phyloP scores from a whole-genome alignment of 2,329 filamentous ascomycete species.

The Fusarium stilboides region DNA sequence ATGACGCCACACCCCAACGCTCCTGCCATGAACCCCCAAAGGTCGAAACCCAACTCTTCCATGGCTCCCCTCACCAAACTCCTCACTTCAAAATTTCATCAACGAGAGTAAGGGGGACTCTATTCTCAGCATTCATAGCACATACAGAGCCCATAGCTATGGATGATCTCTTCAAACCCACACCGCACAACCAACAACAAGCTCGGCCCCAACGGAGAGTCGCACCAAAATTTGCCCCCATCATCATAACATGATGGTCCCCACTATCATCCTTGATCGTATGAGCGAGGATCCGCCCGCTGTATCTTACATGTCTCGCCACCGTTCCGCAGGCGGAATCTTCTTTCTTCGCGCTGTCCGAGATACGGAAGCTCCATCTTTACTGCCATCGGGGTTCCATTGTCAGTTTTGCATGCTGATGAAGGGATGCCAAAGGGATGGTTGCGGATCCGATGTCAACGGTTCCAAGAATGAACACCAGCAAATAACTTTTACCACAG shows the following conservation, averaged over 20 bases:
- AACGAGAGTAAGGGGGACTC: background rate
- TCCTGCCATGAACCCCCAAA: background rate
- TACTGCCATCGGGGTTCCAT: background rate
- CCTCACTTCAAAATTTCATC: background rate
- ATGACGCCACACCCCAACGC: slow-evolving; percentile 24
- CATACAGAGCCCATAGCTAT: too few relatives aligned
- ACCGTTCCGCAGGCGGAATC: slow-evolving; percentile 34
- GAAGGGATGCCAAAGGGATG: background rate
- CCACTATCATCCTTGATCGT: slow-evolving; percentile 38
- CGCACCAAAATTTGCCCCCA: slow-evolving; percentile 21
- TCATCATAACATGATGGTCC: slow-evolving; percentile 30
- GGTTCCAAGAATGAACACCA: background rate
- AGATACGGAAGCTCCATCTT: background rate
- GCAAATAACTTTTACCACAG: too few relatives aligned
- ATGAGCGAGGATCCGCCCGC: slow-evolving; percentile 29
- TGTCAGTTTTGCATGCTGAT: background rate
- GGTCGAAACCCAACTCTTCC: background rate
- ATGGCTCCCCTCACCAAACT: background rate
- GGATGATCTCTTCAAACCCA: too few relatives aligned
- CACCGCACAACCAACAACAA: background rate
- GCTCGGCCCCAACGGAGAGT: background rate
- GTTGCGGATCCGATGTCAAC: slow-evolving; percentile 24
- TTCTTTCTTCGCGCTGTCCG: slow-evolving; percentile 12
- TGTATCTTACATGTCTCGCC: slow-evolving; percentile 19
- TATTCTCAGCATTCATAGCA: background rate